These are phyloP conservation scores for Cyberlindnera galapagoensis DNA, from an alignment of 805 yeast species.

Conservation along the genomic window DNA sequence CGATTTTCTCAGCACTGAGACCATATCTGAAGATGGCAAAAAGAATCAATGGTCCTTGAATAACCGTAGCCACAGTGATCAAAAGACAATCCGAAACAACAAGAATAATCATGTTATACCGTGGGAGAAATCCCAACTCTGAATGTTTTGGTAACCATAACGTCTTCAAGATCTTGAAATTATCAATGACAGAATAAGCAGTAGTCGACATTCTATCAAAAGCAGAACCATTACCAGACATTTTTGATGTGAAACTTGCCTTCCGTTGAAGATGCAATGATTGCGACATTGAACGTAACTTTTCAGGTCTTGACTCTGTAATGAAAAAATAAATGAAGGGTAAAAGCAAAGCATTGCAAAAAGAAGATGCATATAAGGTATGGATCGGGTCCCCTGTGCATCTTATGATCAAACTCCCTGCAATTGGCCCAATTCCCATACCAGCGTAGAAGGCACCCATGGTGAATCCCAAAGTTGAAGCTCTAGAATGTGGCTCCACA, in stretches of 20 bases:
- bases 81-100: constrained; percentile 39
- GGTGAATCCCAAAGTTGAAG: constrained; percentile 50
- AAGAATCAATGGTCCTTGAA: constrained; percentile 38
- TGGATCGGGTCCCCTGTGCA: constrained; percentile 22
- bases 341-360: constrained; percentile 27
- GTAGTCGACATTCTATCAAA: neutral
- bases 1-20: constrained; percentile 51
- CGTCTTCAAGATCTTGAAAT: constrained; percentile 40
- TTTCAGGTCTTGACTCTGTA: constrained; percentile 58
- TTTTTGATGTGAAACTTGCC: constrained; percentile 27
- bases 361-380: constrained; percentile 27
- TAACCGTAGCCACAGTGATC: constrained; percentile 33
- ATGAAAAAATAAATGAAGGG: constrained; percentile 33
- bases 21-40: constrained; percentile 46
- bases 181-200: neutral
- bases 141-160: constrained; percentile 44
- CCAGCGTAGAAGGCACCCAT: constrained; percentile 57
- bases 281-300: constrained; percentile 48
- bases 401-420: constrained; percentile 38
- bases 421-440: constrained; percentile 56
- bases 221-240: neutral
- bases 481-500: constrained; percentile 53
- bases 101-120: constrained; percentile 44
- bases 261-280: constrained; percentile 25
- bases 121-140: constrained; percentile 27